Evolutionary conservation across 768 basidiomycete species (phyloP), one percentile per base, ranked within the genome.

Genomic region (Lactarius hengduanensis): DNA sequence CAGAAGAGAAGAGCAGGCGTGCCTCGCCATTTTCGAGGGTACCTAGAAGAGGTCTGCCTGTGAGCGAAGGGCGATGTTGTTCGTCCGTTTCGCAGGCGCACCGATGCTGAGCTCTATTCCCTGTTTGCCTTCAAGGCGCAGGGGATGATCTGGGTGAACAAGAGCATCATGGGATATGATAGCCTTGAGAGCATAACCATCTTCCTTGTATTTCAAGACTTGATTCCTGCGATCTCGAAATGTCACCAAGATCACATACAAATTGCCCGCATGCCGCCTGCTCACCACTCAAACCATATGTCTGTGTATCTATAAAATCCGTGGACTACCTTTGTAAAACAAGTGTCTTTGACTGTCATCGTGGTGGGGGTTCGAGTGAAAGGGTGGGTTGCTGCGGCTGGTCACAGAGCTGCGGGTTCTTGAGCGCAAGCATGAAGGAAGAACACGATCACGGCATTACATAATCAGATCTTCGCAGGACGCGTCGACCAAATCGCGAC

Each of bases 271-370:
- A 65, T 20, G 7, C 2, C 10, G 53, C 18, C 16, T 28, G 28
- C 72, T 70, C 71, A 89, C 91, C 89, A 92, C 74, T 92, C 87
- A 64, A 86, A 93, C 83, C 86, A 89, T 61, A 94, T 87, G 76
- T 95, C 92, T 0, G 91, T 91, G 74, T 89, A 94, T 61, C 93
- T 80, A 74, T 92, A 93, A 72, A 88, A 93, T 16, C 91, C 91
- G 30, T 63, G 69, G 26, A 70, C 28, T 20, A 63, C 56, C 62
- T 63, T 67, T 65, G 83, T 87, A 58, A 87, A 76, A 5, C 84
- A 80, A 5, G 82, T 78, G 18, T 53, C 69, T 28, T 26, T 53
- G 26, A 26, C 2, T 66, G 56, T 53, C 63, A 67, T 65, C 69
- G 53, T 45, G 50, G 69, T 56, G 32, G 62, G 22, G 2, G 26